Conservation (phyloP, 176 grass and related monocot species). For the Carex kokanica region DNA sequence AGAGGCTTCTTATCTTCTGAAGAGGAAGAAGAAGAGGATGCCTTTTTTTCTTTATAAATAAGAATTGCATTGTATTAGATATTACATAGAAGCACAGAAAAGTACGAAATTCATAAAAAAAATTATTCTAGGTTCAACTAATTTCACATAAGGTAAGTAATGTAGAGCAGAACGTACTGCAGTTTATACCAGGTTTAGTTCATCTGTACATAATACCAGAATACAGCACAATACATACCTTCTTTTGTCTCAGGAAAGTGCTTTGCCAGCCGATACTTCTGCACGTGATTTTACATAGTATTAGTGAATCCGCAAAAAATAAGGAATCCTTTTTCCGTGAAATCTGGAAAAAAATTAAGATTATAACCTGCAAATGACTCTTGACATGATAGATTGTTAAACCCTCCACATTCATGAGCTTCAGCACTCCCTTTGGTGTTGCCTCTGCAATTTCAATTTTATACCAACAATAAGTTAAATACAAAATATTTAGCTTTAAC, state of each 20-base stretch:
- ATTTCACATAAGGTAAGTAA: neutral
- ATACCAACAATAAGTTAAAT: conserved; percentile 15
- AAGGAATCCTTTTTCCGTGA: neutral
- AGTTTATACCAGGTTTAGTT: neutral
- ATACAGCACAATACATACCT: conserved; percentile 44
- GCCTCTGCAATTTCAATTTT: conserved; percentile 51
- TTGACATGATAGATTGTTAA: conserved; percentile 93
- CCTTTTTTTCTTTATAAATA: conserved; percentile 46
- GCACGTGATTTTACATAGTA: conserved; percentile 18
- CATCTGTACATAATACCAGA: neutral
- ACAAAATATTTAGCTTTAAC: neutral
- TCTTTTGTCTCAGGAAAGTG: conserved; percentile 70
- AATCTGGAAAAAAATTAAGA: conserved; percentile 1
- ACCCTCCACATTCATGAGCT: conserved; percentile 80
- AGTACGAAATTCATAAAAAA: neutral
- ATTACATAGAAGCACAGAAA: neutral
- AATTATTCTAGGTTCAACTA: neutral
- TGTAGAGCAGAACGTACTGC: neutral
- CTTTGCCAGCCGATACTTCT: conserved; percentile 72
- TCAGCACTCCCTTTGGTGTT: conserved; percentile 86
- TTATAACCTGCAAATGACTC: conserved; percentile 83
- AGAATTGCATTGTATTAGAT: conserved; percentile 19
- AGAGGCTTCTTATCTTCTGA: conserved; percentile 50
- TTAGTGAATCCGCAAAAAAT: neutral
- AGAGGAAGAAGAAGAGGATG: conserved; percentile 21